These are phyloP conservation scores for Handroanthus guayacan DNA, from an alignment of 257 asterid genomes.

Conservation along the genomic window DNA sequence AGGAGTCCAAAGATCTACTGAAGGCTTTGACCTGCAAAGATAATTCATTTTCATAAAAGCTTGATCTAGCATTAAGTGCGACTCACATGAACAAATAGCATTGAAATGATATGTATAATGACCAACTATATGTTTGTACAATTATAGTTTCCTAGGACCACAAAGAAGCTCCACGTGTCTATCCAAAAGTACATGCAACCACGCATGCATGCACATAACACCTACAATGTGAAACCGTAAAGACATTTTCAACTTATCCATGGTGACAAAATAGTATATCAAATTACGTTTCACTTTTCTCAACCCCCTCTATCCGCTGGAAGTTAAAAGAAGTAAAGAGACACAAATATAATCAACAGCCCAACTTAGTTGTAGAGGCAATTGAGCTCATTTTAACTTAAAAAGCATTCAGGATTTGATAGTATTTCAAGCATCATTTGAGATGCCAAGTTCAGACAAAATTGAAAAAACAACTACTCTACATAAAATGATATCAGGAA, in stretches of 20 bases:
- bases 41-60: conserved; percentile 3
- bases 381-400: background rate
- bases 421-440: background rate
- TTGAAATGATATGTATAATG: conserved; percentile 19
- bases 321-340: conserved; percentile 2
- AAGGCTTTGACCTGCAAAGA: conserved; percentile 86
- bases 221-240: no score
- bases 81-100: conserved; percentile 22
- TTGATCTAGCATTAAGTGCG: conserved; percentile 19
- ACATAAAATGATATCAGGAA: conserved; percentile 1
- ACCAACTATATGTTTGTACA: conserved; percentile 22
- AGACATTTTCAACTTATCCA: background rate
- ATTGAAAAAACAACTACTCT: background rate
- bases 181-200: no score
- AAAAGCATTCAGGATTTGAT: conserved; percentile 26
- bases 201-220: no score
- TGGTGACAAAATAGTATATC: background rate
- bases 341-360: background rate
- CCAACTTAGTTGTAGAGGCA: conserved; percentile 1
- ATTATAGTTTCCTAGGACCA: no score
- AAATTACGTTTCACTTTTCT: conserved; percentile 2
- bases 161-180: no score
- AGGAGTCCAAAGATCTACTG: conserved; percentile 75
- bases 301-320: background rate
- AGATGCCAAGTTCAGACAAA: conserved; percentile 27